A percentile compares a stretch with the other conserved stretches of the same genome.
phyloP scores from a whole-genome alignment of 1,284 basidiomycete genomes.

The Apiotrichum siamense region DNA sequence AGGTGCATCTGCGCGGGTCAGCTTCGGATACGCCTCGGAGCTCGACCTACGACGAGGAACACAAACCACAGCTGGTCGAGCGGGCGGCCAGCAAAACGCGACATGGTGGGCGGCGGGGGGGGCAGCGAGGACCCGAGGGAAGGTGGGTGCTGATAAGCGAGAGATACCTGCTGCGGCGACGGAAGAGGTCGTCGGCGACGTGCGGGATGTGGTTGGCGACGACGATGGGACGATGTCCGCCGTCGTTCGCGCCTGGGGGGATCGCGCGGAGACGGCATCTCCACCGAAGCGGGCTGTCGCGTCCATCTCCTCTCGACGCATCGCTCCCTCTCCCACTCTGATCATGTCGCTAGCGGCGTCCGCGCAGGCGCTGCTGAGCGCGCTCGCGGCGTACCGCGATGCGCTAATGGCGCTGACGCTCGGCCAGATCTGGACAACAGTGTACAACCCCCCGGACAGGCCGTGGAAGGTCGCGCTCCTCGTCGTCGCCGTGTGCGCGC shows the following conservation, averaged over 20 bases:
- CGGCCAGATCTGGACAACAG: slow-evolving; percentile 26
- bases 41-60: slow-evolving; percentile 30
- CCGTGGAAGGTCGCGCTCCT: slow-evolving; percentile 22
- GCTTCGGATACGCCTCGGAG: background rate
- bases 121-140: no score
- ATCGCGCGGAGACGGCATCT: no score
- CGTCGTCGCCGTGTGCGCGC: slow-evolving; percentile 8
- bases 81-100: slow-evolving; percentile 27
- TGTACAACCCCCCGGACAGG: slow-evolving; percentile 33
- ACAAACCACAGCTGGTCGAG: slow-evolving; percentile 36
- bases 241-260: no score
- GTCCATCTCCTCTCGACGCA: no score
- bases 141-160: no score
- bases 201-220: no score
- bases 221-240: no score
- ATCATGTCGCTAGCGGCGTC: no score
- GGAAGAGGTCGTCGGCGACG: no score
- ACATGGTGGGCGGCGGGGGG: slow-evolving; percentile 2
- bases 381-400: background rate
- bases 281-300: no score
- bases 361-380: background rate
- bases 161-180: no score
- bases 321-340: no score
- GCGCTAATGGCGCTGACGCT: slow-evolving; percentile 22
- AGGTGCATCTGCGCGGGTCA: slow-evolving; percentile 9